These are phyloP conservation scores for Ceratobasidium sp. DNA, from an alignment of 1,284 basidiomycete species.

Conservation along the genomic window DNA sequence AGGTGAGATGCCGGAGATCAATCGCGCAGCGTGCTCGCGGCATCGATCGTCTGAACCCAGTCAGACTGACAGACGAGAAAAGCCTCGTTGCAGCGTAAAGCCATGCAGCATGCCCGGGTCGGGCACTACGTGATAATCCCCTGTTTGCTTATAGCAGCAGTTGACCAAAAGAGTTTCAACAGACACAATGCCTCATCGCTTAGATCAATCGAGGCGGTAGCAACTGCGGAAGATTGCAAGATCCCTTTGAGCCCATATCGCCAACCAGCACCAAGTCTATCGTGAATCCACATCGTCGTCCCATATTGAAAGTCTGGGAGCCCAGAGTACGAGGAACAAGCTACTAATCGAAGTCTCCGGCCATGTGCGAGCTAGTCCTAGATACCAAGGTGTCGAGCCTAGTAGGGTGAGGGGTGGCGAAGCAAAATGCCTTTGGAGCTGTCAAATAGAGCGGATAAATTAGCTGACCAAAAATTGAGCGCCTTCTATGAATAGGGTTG, in stretches of 20 bases:
- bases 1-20: slow-evolving; percentile 11
- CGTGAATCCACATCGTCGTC: no score
- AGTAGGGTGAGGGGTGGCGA: not conserved
- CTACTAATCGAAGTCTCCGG: slow-evolving; percentile 12
- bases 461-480: not conserved
- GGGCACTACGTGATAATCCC: not conserved
- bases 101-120: not conserved
- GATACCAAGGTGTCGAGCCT: not conserved
- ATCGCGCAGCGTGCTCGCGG: not conserved
- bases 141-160: not conserved
- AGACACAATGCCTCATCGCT: not conserved
- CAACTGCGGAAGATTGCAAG: not conserved
- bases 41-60: slow-evolving; percentile 12
- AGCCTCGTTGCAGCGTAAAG: slow-evolving; percentile 7
- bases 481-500: not conserved
- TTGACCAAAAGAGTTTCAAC: not conserved
- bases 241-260: no score
- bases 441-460: not conserved
- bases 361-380: slow-evolving; percentile 8
- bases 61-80: not conserved
- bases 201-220: slow-evolving; percentile 2
- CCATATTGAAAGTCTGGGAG: not conserved
- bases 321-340: not conserved
- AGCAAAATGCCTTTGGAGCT: not conserved
- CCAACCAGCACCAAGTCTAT: no score